Base-by-base conservation (phyloP, 2,329 filamentous ascomycete genomes). In the Cladosporium sp. region DNA sequence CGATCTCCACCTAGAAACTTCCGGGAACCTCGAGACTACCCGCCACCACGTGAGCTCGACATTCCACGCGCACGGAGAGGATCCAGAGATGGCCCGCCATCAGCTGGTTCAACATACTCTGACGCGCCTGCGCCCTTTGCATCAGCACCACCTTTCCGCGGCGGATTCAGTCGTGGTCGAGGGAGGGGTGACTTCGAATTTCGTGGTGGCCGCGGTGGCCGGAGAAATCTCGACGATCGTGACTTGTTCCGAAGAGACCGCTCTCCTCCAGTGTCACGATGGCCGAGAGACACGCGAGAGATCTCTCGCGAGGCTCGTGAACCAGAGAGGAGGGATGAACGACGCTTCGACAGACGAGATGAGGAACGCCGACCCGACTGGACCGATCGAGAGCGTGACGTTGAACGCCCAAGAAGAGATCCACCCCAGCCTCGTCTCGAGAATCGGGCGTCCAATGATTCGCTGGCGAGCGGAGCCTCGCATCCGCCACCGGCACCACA, bases 1-100 rank as follows among this genome's bases (percentile, higher is more conserved):
- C 83, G 88, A 36, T 91, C 90, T 13, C 90, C 91, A 14, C 83
- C 82, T 14, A 83, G 84, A 26, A 82, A 78, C 39, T 75, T 76
- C 63, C 77, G 88, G 69, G 88, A 91, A 73, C 87, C 87, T 66
- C 84, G 89, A 72, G 88, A 90, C 65, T 79, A 79, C 67, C 74
- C 79, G 66, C 74, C 79, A 1, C 88, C 87, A 0, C 81, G 88
- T 34, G 88, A 87, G 56, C 79, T 90, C 7, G 90, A 93, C 69
- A 83, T 87, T 8, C 87, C 89, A 65, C 84, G 90, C 65, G 86
- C 88, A 21, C 83, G 90, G 63, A 83, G 90, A 56, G 88, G 85
- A 18, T 92, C 90, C 10, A 84, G 91, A 72, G 91, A 93, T 71
- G 90, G 90, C 0, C 89, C 90, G 13, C 84, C 88, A 25, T 91